Conservation (phyloP, 495 filamentous ascomycete genomes). For the Neurospora tetrasperma region DNA sequence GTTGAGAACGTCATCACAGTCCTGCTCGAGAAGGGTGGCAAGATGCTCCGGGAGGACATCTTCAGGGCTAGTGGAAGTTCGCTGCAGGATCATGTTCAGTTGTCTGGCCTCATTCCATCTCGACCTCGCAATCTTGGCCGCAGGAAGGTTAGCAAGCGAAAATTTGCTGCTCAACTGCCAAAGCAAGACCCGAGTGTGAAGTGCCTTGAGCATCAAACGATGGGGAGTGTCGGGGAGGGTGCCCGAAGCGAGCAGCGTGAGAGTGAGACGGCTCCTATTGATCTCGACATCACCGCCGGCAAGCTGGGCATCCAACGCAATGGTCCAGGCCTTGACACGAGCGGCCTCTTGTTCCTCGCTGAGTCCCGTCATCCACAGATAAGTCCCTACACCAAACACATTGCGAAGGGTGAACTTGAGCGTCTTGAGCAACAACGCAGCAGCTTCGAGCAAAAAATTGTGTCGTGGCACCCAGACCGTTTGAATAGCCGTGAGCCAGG, state of each 20-base stretch:
- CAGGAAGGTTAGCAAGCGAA: constrained; percentile 41
- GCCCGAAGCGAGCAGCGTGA: constrained; percentile 81
- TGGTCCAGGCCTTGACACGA: constrained; percentile 85
- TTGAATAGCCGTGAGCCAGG: constrained; percentile 92
- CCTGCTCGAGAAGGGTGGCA: constrained; percentile 57
- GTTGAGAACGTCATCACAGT: constrained; percentile 71
- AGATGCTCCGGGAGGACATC: constrained; percentile 72
- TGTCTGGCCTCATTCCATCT: constrained; percentile 75
- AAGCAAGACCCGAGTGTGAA: constrained; percentile 80
- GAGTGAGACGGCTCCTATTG: constrained; percentile 72
- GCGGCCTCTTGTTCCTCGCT: constrained; percentile 80
- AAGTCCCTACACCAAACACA: constrained; percentile 62
- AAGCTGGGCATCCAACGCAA: constrained; percentile 88
- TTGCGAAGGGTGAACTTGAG: constrained; percentile 73
- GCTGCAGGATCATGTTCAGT: constrained; percentile 43
- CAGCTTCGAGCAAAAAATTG: constrained; percentile 72
- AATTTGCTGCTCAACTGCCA: constrained; percentile 52
- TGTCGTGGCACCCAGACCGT: constrained; percentile 89
- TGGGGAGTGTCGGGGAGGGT: constrained; percentile 78
- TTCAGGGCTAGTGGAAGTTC: constrained; percentile 25
- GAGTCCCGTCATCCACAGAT: constrained; percentile 65
- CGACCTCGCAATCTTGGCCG: constrained; percentile 50
- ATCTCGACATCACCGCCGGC: constrained; percentile 89
- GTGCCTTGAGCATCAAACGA: constrained; percentile 81
- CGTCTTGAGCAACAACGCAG: constrained; percentile 68